Evolutionary conservation across 1,284 basidiomycete genomes (phyloP), one percentile per base, ranked within the genome.

Genomic region (Mrakiaceae sp.): DNA sequence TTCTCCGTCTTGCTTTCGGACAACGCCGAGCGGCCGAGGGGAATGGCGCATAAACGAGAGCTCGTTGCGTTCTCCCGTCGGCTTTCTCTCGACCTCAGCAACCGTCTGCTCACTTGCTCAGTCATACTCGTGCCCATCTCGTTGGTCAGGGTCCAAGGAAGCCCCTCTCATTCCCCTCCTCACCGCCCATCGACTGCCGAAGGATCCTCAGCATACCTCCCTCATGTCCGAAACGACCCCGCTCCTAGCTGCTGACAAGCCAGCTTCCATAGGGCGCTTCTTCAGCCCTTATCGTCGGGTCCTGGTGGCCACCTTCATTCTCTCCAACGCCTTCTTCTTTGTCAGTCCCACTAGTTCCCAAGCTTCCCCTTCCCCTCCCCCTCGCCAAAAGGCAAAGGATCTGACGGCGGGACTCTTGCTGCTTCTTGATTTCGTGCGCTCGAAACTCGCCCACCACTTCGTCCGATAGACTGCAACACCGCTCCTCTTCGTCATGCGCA

Each of bases 321-420:
- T 63, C 50, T 58, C 50, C 0, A 55, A 58, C 42, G 51, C 62
- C 0, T 63, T 63, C 56, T 48, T 63, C 48, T 63, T 63, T n/a
- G 56, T 63, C 40, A 49, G 61, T 48, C 48, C 48, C 48, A 9
- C 48, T 49, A 9, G 48, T 49, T 49, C 48, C 9, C 14, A 49
- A 9, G 44, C 43, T 50, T 27, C 47, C 8, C 11, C 58, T 39
- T 9, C 49, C 12, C 11, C 11, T 59, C 14, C 16, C 56, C 42
- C 16, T 5, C 10, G 11, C 5, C 40, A 40, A 40, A 14, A 10
- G 10, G 16, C 14, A 10, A 11, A 6, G 57, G 11, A 44, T 16
- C 11, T 11, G 43, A n/a, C 6, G 8, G 1, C 39, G 39, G 42
- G 7, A 10, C 48, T 10, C 39, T 39, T 11, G 9, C 16, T 39